phyloP scores from a whole-genome alignment of 495 filamentous ascomycete genomes.

The Thermothielavioides terrestris region DNA sequence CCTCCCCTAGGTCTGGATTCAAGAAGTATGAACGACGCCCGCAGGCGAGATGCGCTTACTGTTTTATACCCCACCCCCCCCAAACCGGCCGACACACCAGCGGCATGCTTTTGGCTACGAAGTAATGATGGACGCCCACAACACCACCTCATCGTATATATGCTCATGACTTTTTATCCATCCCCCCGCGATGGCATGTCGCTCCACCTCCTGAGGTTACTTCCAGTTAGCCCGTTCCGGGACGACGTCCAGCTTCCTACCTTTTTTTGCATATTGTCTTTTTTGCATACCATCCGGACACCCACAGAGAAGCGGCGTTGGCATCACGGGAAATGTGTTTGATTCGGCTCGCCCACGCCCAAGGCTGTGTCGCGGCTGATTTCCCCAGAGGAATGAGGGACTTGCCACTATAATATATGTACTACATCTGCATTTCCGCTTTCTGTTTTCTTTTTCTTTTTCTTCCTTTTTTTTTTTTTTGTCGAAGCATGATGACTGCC shows the following conservation, averaged over 20 bases:
- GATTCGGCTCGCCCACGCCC: not conserved
- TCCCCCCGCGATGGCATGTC: not conserved
- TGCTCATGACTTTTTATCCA: not conserved
- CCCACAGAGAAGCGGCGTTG: not conserved
- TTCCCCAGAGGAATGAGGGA: too few relatives aligned
- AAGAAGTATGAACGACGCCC: slow-evolving; percentile 40
- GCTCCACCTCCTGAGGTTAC: not conserved
- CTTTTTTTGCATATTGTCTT: slow-evolving; percentile 3
- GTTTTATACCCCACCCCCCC: slow-evolving; percentile 9
- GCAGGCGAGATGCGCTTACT: not conserved
- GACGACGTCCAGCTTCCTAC: not conserved
- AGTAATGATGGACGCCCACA: slow-evolving; percentile 13
- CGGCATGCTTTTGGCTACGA: slow-evolving; percentile 5
- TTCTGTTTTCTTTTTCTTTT: not conserved
- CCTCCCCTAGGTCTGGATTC: slow-evolving; percentile 56
- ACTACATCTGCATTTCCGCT: slow-evolving; percentile 1
- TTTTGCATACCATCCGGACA: not conserved
- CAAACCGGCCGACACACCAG: not conserved
- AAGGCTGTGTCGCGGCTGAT: not conserved
- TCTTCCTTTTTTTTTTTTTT: not conserved
- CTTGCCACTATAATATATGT: slow-evolving; percentile 3
- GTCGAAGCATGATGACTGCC: not conserved
- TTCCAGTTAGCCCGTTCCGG: not conserved
- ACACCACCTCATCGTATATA: not conserved
- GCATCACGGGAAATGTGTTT: not conserved